Evolutionary conservation across 1,139 yeast species (phyloP).

Genomic region (Kurtzmaniella natalensis): DNA sequence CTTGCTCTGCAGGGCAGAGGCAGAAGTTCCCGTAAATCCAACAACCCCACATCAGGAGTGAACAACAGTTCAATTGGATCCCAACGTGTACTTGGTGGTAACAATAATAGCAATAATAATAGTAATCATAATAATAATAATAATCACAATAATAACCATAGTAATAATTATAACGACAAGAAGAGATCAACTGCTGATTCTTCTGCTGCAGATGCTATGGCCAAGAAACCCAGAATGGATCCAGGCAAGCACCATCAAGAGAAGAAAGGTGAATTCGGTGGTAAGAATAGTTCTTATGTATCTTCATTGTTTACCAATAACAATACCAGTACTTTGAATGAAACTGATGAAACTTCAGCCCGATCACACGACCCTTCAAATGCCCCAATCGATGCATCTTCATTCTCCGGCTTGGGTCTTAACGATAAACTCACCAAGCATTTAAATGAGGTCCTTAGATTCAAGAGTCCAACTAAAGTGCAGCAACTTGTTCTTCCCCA

Average conservation of each 20-base stretch:
- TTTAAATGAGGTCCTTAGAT: constrained; percentile 53
- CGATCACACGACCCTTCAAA: constrained; percentile 58
- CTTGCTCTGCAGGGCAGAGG: constrained; percentile 47
- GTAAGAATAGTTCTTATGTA: constrained; percentile 57
- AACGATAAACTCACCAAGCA: constrained; percentile 50
- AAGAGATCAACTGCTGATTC: constrained; percentile 12
- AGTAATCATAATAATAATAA: too few species aligned
- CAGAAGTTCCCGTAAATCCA: constrained; percentile 28
- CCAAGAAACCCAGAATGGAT: constrained; percentile 8
- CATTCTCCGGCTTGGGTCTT: constrained; percentile 71
- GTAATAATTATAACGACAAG: too few species aligned
- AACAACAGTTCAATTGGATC: constrained; percentile 11
- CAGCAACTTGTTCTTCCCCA: constrained; percentile 82
- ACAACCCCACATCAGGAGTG: constrained; percentile 26
- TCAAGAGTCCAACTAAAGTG: constrained; percentile 76
- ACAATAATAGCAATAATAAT: too few species aligned
- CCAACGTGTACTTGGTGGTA: constrained; percentile 26
- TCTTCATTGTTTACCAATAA: constrained; percentile 85
- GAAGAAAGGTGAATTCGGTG: constrained; percentile 45
- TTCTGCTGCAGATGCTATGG: constrained; percentile 7
- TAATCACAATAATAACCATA: too few species aligned
- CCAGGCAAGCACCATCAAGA: constrained; percentile 25
- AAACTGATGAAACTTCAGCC: constrained; percentile 16
- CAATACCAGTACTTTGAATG: constrained; percentile 25
- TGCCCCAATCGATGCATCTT: constrained; percentile 75